Evolutionary conservation across 106 monocot species (phyloP).

Genomic region (Phalaenopsis aphrodite): DNA sequence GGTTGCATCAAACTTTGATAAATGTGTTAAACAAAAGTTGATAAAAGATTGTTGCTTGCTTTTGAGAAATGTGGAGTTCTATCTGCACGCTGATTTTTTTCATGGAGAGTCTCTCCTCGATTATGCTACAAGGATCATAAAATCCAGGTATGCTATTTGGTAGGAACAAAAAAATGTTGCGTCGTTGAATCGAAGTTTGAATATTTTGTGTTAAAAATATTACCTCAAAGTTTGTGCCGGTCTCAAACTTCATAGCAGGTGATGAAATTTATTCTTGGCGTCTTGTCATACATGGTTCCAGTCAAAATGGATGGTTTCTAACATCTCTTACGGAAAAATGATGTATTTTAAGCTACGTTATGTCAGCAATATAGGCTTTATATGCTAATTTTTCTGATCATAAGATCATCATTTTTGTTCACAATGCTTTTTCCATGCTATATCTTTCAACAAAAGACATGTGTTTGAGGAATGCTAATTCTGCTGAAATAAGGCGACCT

Average conservation of each 20-base stretch:
- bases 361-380: not conserved
- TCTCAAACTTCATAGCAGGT: no score
- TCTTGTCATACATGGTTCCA: no score
- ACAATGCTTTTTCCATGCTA: not conserved
- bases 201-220: no score
- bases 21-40: constrained; percentile 41
- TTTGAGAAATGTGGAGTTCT: constrained; percentile 81
- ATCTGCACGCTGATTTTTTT: constrained; percentile 59
- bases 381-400: not conserved
- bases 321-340: not conserved
- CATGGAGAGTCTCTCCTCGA: constrained; percentile 61
- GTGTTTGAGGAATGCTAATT: no score
- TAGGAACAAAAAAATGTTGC: not conserved
- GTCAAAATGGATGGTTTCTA: not conserved
- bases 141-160: constrained; percentile 48
- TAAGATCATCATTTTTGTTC: not conserved
- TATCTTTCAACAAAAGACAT: not conserved
- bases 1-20: constrained; percentile 27
- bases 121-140: constrained; percentile 73
- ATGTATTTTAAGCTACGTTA: not conserved
- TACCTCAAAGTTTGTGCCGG: no score
- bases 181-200: no score
- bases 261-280: no score
- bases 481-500: no score
- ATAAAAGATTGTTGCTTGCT: constrained; percentile 81